These are phyloP conservation scores for Chaetomium tenue DNA, from an alignment of 495 filamentous ascomycete genomes.

Conservation along the genomic window DNA sequence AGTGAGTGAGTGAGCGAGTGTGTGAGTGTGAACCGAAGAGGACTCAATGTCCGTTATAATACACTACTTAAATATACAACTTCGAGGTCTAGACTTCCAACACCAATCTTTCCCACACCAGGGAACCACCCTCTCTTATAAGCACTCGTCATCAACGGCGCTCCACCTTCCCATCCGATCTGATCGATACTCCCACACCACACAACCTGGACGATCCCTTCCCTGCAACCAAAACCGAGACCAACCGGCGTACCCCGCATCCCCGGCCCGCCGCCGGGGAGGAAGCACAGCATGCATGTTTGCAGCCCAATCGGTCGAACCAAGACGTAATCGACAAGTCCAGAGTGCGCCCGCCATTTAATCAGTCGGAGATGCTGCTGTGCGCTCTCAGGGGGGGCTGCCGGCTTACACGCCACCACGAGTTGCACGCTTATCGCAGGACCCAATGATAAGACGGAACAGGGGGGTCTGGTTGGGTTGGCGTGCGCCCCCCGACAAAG, in stretches of 20 bases:
- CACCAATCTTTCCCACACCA: no score
- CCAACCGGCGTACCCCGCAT: not conserved
- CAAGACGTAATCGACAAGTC: constrained; percentile 16
- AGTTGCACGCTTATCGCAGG: not conserved
- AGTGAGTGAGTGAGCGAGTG: no score
- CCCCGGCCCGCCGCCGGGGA: not conserved
- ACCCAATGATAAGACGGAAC: not conserved
- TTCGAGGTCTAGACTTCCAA: no score
- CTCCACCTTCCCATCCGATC: not conserved
- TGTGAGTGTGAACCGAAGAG: no score
- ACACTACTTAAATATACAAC: no score
- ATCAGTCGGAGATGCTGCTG: constrained; percentile 1
- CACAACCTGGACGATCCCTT: no score
- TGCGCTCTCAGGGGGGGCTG: not conserved
- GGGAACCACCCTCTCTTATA: not conserved
- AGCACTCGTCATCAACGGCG: no score
- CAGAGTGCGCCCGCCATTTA: not conserved
- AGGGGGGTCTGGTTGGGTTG: not conserved
- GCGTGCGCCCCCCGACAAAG: no score
- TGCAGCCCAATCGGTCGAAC: not conserved
- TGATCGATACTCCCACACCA: not conserved
- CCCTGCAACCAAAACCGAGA: not conserved
- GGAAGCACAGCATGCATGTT: constrained; percentile 3
- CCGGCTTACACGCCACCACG: not conserved
- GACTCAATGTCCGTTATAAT: no score